Percentiles rank a stretch among this genome's conserved stretches.
These are phyloP conservation scores for Pichia sporocuriosa DNA, from an alignment of 805 yeast genomes.

Conservation along the genomic window DNA sequence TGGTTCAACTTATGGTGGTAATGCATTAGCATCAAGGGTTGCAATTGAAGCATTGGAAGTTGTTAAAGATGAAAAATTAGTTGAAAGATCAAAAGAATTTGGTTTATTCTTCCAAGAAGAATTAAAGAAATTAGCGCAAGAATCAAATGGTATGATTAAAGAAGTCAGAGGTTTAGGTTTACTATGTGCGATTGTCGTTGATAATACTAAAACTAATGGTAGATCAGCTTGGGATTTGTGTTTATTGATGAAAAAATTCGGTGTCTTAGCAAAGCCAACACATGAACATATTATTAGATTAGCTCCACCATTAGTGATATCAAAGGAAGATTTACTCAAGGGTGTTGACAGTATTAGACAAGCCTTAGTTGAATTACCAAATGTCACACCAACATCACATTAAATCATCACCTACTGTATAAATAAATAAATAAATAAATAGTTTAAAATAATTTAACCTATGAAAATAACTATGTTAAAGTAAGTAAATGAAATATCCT, in stretches of 20 bases:
- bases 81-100: conserved; percentile 63
- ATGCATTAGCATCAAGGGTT: conserved; percentile 87
- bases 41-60: conserved; percentile 92
- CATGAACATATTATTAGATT: conserved; percentile 92
- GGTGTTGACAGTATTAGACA: conserved; percentile 71
- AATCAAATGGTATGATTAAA: conserved; percentile 46
- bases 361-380: conserved; percentile 52
- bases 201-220: conserved; percentile 74
- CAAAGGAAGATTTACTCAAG: conserved; percentile 74
- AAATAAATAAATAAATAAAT: neutral
- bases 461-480: neutral
- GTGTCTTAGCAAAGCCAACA: conserved; percentile 89
- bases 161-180: conserved; percentile 82
- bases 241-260: conserved; percentile 77
- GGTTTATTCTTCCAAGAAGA: conserved; percentile 65
- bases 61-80: conserved; percentile 78
- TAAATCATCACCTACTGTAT: conserved; percentile 7
- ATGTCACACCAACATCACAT: conserved; percentile 41
- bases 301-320: conserved; percentile 92
- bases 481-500: neutral
- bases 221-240: conserved; percentile 96
- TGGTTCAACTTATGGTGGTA: conserved; percentile 97
- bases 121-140: conserved; percentile 41
- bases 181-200: conserved; percentile 86
- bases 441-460: neutral